Percentiles rank a stretch among this genome's conserved stretches.
These are phyloP conservation scores for Phialophora chinensis DNA, from an alignment of 2,329 filamentous ascomycete genomes.

Conservation along the genomic window DNA sequence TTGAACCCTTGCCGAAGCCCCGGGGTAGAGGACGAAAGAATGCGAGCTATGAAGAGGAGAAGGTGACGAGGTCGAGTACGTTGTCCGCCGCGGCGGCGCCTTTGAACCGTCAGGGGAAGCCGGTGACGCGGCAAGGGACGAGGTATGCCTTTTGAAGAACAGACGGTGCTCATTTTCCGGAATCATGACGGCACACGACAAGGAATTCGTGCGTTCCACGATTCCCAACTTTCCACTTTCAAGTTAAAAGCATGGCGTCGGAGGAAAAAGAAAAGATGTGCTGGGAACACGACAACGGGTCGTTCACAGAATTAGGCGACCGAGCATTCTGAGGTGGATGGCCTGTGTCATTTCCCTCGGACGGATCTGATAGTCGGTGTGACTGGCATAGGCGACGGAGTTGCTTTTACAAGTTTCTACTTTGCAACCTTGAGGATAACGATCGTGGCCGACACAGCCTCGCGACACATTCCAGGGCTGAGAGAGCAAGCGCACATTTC, in stretches of 20 bases:
- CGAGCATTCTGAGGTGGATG: neutral
- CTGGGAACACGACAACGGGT: too few species aligned
- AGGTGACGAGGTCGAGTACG: constrained; percentile 42
- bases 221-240: neutral
- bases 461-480: too few species aligned
- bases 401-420: neutral
- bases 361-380: neutral
- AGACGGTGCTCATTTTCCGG: neutral
- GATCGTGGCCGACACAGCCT: neutral
- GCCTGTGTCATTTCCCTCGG: neutral
- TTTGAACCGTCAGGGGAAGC: constrained; percentile 56
- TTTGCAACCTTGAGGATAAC: neutral
- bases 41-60: constrained; percentile 39
- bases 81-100: constrained; percentile 1
- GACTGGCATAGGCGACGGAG: neutral
- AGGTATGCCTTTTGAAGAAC: constrained; percentile 51
- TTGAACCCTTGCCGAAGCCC: constrained; percentile 60
- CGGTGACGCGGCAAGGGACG: constrained; percentile 57
- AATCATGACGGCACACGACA: neutral
- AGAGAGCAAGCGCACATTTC: neutral
- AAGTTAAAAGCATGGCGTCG: constrained; percentile 3
- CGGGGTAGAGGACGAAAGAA: constrained; percentile 44
- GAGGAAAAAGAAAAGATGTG: neutral
- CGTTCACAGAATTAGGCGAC: neutral
- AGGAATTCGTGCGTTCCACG: neutral